A percentile compares a stretch with the other conserved stretches of the same genome.
Evolutionary conservation across 2,329 filamentous ascomycete genomes (phyloP).

Genomic region (Hymenoscyphus fraxineus): DNA sequence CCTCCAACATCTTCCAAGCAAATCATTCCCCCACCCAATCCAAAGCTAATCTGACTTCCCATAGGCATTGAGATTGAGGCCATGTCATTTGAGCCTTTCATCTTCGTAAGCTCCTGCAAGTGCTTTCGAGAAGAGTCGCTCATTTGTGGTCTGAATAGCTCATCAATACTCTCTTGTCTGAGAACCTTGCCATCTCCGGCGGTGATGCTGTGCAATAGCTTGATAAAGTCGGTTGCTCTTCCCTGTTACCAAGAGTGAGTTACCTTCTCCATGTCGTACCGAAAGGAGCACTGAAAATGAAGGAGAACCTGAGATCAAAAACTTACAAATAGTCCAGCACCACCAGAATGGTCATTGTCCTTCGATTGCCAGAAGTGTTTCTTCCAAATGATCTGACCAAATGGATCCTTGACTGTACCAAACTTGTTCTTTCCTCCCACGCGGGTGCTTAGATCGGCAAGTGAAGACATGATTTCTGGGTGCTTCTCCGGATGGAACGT

Average conservation of each 20-base stretch:
- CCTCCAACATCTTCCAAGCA: constrained; percentile 37
- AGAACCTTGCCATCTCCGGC: constrained; percentile 41
- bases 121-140: constrained; percentile 19
- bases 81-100: not conserved
- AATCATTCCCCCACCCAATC: constrained; percentile 38
- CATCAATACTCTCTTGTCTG: constrained; percentile 50
- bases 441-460: constrained; percentile 6
- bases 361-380: not conserved
- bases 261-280: not conserved
- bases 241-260: not conserved
- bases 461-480: constrained; percentile 11
- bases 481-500: constrained; percentile 16
- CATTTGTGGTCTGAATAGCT: constrained; percentile 64
- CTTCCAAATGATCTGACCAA: constrained; percentile 5
- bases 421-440: constrained; percentile 3
- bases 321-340: constrained; percentile 6
- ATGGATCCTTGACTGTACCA: not conserved
- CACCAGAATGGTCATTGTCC: constrained; percentile 6
- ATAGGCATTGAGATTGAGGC: constrained; percentile 21
- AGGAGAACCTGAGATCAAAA: too few relatives aligned
- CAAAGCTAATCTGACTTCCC: constrained; percentile 39
- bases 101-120: not conserved
- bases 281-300: not conserved
- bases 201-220: constrained; percentile 5
- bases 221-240: constrained; percentile 8